Percentiles rank a stretch among this genome's conserved stretches.
phyloP scores from a whole-genome alignment of 495 filamentous ascomycete species.

The Penicillium samsonianum region DNA sequence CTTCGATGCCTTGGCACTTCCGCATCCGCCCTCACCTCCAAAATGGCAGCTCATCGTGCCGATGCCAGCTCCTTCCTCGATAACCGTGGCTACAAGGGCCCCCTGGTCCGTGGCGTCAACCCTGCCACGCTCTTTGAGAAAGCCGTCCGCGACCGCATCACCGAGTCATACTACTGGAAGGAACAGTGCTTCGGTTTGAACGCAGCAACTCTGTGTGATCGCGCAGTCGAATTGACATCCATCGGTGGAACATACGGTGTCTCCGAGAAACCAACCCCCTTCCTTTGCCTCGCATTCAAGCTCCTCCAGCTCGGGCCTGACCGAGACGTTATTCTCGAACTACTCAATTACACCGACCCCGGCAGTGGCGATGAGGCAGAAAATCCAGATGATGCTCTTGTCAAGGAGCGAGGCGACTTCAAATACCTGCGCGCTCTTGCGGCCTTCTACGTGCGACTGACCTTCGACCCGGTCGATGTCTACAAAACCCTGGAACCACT shows the following conservation, averaged over 20 bases:
- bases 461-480: constrained; percentile 78
- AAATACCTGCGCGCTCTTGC: constrained; percentile 90
- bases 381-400: constrained; percentile 28
- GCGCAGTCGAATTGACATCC: constrained; percentile 77
- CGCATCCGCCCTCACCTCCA: constrained; percentile 11
- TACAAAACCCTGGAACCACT: constrained; percentile 80
- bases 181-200: constrained; percentile 97
- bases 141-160: constrained; percentile 89
- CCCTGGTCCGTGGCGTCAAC: constrained; percentile 76
- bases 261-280: constrained; percentile 82
- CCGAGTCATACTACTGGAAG: constrained; percentile 95
- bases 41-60: constrained; percentile 60
- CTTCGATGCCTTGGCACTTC: not conserved
- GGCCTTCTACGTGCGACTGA: constrained; percentile 90
- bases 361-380: constrained; percentile 37
- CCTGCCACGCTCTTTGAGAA: constrained; percentile 89
- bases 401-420: constrained; percentile 66
- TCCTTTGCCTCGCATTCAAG: constrained; percentile 95
- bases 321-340: constrained; percentile 76
- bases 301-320: constrained; percentile 82
- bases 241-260: constrained; percentile 86
- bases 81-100: constrained; percentile 72
- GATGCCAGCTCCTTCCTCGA: constrained; percentile 77
- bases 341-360: constrained; percentile 62
- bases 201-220: constrained; percentile 84